Percentiles rank a stretch among this genome's conserved stretches.
These are phyloP conservation scores for Hymenoscyphus occultus DNA, from an alignment of 2,329 filamentous ascomycete genomes.

Conservation along the genomic window DNA sequence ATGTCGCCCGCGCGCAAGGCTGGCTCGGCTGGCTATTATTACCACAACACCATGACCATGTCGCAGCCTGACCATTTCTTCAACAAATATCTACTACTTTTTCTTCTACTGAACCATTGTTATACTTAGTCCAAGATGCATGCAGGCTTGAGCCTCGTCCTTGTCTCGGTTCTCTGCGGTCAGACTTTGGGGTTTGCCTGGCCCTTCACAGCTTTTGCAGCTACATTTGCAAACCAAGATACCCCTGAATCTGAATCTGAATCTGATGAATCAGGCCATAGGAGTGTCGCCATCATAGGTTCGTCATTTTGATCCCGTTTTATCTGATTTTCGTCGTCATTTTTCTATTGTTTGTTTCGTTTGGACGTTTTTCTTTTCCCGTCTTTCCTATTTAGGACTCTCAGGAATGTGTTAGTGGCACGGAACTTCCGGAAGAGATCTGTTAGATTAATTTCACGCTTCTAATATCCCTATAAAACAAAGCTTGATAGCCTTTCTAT, in stretches of 20 bases:
- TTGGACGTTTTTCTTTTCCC: neutral
- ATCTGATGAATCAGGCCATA: conserved; percentile 13
- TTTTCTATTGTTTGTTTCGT: neutral
- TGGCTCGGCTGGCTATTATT: conserved; percentile 11
- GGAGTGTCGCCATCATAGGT: conserved; percentile 38
- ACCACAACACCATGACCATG: neutral
- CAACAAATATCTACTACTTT: neutral
- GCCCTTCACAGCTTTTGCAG: conserved; percentile 30
- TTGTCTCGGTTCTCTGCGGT: conserved; percentile 24
- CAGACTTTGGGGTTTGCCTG: conserved; percentile 32
- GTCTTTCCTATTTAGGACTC: neutral
- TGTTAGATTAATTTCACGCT: too few relatives aligned
- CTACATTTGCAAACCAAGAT: conserved; percentile 18
- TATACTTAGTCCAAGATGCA: conserved; percentile 25
- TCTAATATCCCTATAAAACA: too few relatives aligned
- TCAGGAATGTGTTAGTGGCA: neutral
- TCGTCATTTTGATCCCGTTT: conserved; percentile 15
- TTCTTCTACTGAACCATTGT: neutral
- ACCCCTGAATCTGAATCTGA: conserved; percentile 11
- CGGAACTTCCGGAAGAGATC: too few relatives aligned
- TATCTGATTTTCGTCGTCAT: neutral
- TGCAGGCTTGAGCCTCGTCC: conserved; percentile 25
- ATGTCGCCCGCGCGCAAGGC: conserved; percentile 10
- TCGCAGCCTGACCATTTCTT: neutral
- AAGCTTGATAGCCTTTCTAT: neutral